Evolutionary conservation across 2,329 filamentous ascomycete species (phyloP).

Genomic region (Exserohilum rostratum): DNA sequence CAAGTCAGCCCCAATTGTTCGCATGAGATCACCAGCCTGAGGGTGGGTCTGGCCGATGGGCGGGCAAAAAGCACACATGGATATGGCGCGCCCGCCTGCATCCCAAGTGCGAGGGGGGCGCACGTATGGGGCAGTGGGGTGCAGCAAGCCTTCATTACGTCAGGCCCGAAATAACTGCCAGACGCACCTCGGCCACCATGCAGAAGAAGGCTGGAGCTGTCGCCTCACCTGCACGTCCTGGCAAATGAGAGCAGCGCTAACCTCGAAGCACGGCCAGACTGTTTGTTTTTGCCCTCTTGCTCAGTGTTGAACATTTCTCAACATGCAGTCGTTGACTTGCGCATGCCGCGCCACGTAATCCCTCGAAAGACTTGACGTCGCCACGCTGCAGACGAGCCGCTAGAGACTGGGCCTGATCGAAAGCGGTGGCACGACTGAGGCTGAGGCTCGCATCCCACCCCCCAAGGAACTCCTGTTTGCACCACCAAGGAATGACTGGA

Average conservation of each 20-base stretch:
- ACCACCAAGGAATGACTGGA: constrained; percentile 27
- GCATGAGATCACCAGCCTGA: background rate
- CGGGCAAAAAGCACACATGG: background rate
- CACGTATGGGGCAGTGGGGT: background rate
- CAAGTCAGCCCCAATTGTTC: background rate
- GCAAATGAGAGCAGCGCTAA: background rate
- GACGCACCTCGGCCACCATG: background rate
- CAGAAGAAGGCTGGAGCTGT: constrained; percentile 4
- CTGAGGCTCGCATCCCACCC: background rate
- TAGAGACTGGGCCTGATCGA: constrained; percentile 15
- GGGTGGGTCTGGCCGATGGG: background rate
- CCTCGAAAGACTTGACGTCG: constrained; percentile 13
- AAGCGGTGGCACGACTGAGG: too few species aligned
- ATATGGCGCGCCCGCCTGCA: background rate
- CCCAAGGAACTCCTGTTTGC: background rate
- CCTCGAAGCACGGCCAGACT: too few species aligned
- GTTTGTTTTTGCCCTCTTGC: background rate
- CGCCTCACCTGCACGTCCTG: constrained; percentile 1
- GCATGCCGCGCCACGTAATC: constrained; percentile 23
- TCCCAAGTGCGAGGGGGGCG: background rate
- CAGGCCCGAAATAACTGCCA: constrained; percentile 14
- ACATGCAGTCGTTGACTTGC: background rate
- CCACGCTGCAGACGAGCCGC: constrained; percentile 19
- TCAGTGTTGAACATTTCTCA: background rate
- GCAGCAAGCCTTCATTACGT: constrained; percentile 2